Evolutionary conservation across 2,329 filamentous ascomycete genomes (phyloP).

Genomic region (Furcasterigmium furcatum): DNA sequence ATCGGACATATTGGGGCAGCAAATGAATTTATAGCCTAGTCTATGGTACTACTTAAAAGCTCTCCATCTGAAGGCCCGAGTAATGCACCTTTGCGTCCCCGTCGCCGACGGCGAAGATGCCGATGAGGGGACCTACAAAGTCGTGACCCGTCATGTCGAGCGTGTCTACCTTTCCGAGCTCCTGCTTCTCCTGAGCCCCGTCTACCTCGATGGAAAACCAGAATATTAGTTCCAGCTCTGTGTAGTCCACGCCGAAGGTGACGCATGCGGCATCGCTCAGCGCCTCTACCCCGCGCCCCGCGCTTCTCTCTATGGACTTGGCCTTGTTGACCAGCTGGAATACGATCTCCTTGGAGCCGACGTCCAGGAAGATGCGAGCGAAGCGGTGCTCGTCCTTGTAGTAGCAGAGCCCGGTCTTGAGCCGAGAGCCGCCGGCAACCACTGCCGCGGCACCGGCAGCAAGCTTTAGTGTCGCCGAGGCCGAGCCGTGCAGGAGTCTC

Average conservation of each 20-base stretch:
- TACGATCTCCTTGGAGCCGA: conserved; percentile 4
- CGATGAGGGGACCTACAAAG: conserved; percentile 26
- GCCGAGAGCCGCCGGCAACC: background rate
- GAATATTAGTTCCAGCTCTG: background rate
- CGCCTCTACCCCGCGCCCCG: background rate
- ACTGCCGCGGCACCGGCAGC: background rate
- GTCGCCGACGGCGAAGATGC: conserved; percentile 18
- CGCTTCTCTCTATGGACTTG: conserved; percentile 2
- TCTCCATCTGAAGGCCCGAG: background rate
- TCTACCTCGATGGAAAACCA: background rate
- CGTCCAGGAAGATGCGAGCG: conserved; percentile 7
- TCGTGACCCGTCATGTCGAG: conserved; percentile 24
- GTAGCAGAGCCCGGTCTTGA: conserved; percentile 13
- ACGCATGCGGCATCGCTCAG: background rate
- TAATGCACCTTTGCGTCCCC: background rate
- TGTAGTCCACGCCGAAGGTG: background rate
- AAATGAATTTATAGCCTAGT: background rate
- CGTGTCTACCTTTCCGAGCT: conserved; percentile 15
- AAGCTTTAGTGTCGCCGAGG: background rate
- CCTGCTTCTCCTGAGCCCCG: background rate
- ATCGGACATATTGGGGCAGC: conserved; percentile 21
- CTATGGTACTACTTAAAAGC: background rate
- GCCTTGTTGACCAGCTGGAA: conserved; percentile 13
- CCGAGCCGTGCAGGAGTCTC: conserved; percentile 1
- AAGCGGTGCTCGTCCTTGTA: conserved; percentile 20